phyloP scores from a whole-genome alignment of 495 filamentous ascomycete species.

The Thozetella sp. region DNA sequence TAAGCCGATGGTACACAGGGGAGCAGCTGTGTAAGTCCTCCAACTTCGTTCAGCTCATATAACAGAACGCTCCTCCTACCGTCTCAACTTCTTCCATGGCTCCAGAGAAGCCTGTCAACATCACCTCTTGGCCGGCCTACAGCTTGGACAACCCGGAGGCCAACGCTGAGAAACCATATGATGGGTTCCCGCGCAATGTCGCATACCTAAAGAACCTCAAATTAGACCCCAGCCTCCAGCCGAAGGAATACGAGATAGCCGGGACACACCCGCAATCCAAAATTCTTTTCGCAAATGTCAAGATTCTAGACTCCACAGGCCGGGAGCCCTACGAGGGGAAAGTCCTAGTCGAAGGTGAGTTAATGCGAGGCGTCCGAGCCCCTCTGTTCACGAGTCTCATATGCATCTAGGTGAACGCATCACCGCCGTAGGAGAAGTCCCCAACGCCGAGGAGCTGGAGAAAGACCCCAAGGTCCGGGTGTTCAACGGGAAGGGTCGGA shows the following conservation, averaged over 20 bases:
- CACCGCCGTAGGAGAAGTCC: slow-evolving; percentile 29
- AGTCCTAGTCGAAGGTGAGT: slow-evolving; percentile 38
- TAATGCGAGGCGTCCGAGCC: not conserved
- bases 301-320: slow-evolving; percentile 52
- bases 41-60: too few relatives aligned
- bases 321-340: slow-evolving; percentile 46
- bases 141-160: not conserved
- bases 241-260: not conserved
- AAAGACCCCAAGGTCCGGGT: not conserved
- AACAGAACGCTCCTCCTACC: too few relatives aligned
- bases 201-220: not conserved
- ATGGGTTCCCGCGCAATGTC: not conserved
- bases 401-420: slow-evolving; percentile 29
- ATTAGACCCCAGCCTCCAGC: not conserved
- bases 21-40: too few relatives aligned
- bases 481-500: slow-evolving; percentile 41
- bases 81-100: too few relatives aligned
- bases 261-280: slow-evolving; percentile 6
- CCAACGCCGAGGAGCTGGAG: not conserved
- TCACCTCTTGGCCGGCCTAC: not conserved
- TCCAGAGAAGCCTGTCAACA: not conserved
- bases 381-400: not conserved
- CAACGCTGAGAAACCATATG: not conserved
- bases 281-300: slow-evolving; percentile 47
- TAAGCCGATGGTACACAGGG: too few relatives aligned